Evolutionary conservation across 2,329 filamentous ascomycete species (phyloP).

Genomic region (Colletotrichum higginsianum): DNA sequence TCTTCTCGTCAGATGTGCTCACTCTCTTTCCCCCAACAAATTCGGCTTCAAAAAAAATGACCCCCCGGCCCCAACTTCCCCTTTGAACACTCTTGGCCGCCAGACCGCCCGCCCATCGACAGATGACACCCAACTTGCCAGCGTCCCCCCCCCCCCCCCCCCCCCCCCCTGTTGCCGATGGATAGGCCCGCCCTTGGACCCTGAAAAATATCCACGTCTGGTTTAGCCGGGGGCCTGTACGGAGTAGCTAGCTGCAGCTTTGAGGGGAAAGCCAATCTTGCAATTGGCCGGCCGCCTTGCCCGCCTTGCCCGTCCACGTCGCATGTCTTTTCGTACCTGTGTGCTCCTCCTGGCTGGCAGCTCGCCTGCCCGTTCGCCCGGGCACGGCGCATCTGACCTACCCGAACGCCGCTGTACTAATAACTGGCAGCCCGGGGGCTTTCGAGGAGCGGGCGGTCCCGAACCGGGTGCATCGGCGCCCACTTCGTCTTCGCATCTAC

Average conservation of each 20-base stretch:
- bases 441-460: neutral
- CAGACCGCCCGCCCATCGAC: constrained; percentile 42
- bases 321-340: neutral
- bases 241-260: constrained; percentile 22
- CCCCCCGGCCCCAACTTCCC: constrained; percentile 39
- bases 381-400: neutral
- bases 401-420: neutral
- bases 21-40: constrained; percentile 39
- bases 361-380: constrained; percentile 22
- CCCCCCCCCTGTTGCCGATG: constrained; percentile 23
- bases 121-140: constrained; percentile 29
- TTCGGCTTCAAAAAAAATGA: constrained; percentile 34
- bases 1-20: constrained; percentile 1
- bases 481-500: neutral
- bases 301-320: neutral
- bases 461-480: neutral
- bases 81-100: constrained; percentile 41
- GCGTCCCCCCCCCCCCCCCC: constrained; percentile 26
- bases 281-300: constrained; percentile 37
- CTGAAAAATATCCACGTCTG: constrained; percentile 28
- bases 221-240: constrained; percentile 8
- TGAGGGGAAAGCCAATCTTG: constrained; percentile 28
- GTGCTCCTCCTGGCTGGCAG: neutral
- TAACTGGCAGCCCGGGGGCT: neutral
- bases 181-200: constrained; percentile 35